A percentile compares a stretch with the other conserved stretches of the same genome.
phyloP scores from a whole-genome alignment of 345 rosid genomes.

The Euphorbia pulcherrima region DNA sequence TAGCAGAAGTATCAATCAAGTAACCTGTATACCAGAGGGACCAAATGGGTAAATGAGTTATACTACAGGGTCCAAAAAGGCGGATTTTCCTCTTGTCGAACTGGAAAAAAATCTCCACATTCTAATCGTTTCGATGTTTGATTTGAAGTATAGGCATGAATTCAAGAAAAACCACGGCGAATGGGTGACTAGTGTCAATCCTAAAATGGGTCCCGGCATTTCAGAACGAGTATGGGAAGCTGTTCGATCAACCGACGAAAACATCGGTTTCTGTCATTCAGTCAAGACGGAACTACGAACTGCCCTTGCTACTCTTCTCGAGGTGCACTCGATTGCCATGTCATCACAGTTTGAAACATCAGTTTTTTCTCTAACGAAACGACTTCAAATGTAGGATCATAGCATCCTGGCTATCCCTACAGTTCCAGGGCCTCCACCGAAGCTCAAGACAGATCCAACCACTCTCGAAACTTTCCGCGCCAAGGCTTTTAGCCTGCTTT shows the following conservation, averaged over 20 bases:
- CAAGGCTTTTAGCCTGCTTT: conserved; percentile 67
- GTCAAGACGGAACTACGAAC: conserved; percentile 47
- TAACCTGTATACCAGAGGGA: no score
- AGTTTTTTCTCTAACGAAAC: not conserved
- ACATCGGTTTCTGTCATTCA: conserved; percentile 38
- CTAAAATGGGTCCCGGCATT: conserved; percentile 68
- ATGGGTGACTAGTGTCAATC: conserved; percentile 64
- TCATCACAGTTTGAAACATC: not conserved
- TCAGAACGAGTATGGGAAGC: conserved; percentile 63
- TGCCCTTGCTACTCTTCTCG: conserved; percentile 63
- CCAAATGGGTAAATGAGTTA: no score
- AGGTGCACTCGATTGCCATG: conserved; percentile 42
- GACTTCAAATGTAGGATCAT: conserved; percentile 36
- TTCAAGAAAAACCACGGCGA: conserved; percentile 79
- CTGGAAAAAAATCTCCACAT: not conserved
- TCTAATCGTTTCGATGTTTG: not conserved
- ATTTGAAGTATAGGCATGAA: conserved; percentile 49
- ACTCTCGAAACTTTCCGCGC: conserved; percentile 47
- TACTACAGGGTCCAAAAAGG: no score
- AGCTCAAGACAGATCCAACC: conserved; percentile 52
- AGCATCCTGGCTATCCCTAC: conserved; percentile 77
- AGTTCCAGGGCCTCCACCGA: conserved; percentile 76
- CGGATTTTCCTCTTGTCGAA: no score
- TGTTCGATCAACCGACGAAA: conserved; percentile 41
- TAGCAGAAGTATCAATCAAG: no score